A percentile compares a stretch with the other conserved stretches of the same genome.
These are phyloP conservation scores for Aureobasidium sp. DNA, from an alignment of 2,329 filamentous ascomycete genomes.

Conservation along the genomic window DNA sequence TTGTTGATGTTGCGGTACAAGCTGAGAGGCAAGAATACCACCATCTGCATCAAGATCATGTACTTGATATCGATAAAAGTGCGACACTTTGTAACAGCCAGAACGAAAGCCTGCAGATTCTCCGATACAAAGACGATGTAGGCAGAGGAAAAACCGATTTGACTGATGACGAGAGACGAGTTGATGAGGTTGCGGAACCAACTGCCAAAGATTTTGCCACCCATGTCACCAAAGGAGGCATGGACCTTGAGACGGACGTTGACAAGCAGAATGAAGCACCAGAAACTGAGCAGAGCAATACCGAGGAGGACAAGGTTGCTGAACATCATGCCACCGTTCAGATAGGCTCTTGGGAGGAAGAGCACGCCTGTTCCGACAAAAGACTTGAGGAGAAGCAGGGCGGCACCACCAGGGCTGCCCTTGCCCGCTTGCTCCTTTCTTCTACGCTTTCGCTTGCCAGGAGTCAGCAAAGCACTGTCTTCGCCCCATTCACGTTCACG, in stretches of 20 bases:
- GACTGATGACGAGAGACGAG: conserved; percentile 85
- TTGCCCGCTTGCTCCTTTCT: conserved; percentile 72
- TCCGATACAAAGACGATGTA: conserved; percentile 97
- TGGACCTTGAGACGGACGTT: conserved; percentile 77
- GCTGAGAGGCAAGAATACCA: conserved; percentile 90
- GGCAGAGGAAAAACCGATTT: conserved; percentile 88
- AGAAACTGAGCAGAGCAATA: conserved; percentile 84
- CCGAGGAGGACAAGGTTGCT: conserved; percentile 83
- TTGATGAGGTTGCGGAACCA: conserved; percentile 87
- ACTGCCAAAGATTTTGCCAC: conserved; percentile 80
- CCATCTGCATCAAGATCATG: conserved; percentile 89
- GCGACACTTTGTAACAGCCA: conserved; percentile 82
- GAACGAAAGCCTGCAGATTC: conserved; percentile 89
- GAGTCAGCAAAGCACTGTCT: conserved; percentile 70
- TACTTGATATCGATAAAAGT: conserved; percentile 78
- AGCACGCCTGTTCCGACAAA: conserved; percentile 96
- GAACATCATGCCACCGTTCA: conserved; percentile 97
- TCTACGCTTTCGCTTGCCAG: conserved; percentile 62
- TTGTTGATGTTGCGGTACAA: conserved; percentile 95
- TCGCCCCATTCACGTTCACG: conserved; percentile 77
- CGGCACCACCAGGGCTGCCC: conserved; percentile 71
- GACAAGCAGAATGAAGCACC: conserved; percentile 93
- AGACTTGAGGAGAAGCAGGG: conserved; percentile 84
- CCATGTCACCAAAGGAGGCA: conserved; percentile 97
- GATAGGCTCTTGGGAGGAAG: conserved; percentile 84